Percentiles rank a stretch among this genome's conserved stretches.
These are phyloP conservation scores for Trichoderma sp. DNA, from an alignment of 2,329 filamentous ascomycete genomes.

Conservation along the genomic window DNA sequence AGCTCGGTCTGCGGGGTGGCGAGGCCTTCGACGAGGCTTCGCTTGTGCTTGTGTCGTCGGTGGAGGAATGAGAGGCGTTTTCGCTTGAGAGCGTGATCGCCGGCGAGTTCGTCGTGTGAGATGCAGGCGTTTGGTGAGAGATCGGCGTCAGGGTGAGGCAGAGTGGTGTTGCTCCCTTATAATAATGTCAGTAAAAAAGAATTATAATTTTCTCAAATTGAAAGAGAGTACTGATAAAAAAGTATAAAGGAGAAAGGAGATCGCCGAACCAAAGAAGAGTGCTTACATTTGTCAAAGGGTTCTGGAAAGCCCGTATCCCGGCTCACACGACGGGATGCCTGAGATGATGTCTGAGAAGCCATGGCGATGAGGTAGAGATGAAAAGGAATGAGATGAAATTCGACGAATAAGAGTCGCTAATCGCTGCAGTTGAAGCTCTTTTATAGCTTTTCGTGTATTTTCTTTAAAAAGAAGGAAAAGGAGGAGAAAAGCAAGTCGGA, in stretches of 20 bases:
- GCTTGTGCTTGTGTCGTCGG: slow-evolving; percentile 53
- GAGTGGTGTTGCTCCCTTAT: slow-evolving; percentile 60
- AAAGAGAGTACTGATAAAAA: background rate
- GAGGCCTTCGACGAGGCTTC: slow-evolving; percentile 52
- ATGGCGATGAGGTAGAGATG: background rate
- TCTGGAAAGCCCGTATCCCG: slow-evolving; percentile 59
- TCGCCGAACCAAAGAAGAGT: background rate
- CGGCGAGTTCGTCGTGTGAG: slow-evolving; percentile 56
- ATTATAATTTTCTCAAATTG: too few species aligned
- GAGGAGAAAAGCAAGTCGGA: background rate
- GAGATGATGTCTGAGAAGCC: slow-evolving; percentile 23
- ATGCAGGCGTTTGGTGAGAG: slow-evolving; percentile 61
- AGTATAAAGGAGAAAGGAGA: background rate
- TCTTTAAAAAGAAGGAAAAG: background rate
- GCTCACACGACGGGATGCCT: slow-evolving; percentile 32
- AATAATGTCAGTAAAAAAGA: background rate
- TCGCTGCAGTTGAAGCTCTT: background rate
- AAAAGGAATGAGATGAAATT: background rate
- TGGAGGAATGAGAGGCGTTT: slow-evolving; percentile 52
- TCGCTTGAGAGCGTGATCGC: slow-evolving; percentile 47
- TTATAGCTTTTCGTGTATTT: background rate
- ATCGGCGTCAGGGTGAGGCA: slow-evolving; percentile 65
- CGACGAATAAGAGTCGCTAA: background rate
- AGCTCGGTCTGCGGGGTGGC: slow-evolving; percentile 45
- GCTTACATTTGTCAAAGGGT: slow-evolving; percentile 52